A percentile compares a stretch with the other conserved stretches of the same genome.
Evolutionary conservation across 352 stramenopile genomes (phyloP).

Genomic region (Pythium aphanidermatum): DNA sequence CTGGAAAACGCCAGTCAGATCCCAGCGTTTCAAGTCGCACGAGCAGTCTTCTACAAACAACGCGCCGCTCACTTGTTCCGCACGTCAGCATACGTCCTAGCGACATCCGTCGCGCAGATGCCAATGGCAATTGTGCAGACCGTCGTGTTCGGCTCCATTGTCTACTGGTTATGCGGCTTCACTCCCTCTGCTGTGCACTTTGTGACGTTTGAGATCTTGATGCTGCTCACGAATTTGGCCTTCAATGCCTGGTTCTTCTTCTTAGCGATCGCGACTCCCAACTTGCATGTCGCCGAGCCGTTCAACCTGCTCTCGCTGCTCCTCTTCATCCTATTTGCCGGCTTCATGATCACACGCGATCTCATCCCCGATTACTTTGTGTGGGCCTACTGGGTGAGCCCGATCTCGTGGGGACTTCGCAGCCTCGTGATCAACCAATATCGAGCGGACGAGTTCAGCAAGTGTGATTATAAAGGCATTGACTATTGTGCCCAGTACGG

Average conservation of each 20-base stretch:
- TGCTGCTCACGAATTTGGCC: slow-evolving; percentile 40
- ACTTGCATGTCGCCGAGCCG: slow-evolving; percentile 37
- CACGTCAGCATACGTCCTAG: slow-evolving; percentile 64
- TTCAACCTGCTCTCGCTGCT: slow-evolving; percentile 32
- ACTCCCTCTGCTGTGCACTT: slow-evolving; percentile 27
- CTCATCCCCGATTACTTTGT: slow-evolving; percentile 40
- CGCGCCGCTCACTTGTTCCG: slow-evolving; percentile 79
- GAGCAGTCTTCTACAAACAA: slow-evolving; percentile 82
- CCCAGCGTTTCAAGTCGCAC: slow-evolving; percentile 59
- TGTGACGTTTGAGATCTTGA: slow-evolving; percentile 33
- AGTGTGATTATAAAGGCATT: slow-evolving; percentile 26
- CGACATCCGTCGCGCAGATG: slow-evolving; percentile 38
- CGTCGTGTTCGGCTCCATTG: slow-evolving; percentile 27
- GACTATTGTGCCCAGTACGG: slow-evolving; percentile 28
- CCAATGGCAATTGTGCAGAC: slow-evolving; percentile 58
- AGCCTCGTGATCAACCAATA: slow-evolving; percentile 39
- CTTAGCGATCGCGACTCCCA: slow-evolving; percentile 20
- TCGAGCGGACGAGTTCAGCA: slow-evolving; percentile 21
- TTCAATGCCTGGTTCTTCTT: slow-evolving; percentile 51
- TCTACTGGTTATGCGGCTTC: slow-evolving; percentile 73
- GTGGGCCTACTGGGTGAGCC: slow-evolving; percentile 62
- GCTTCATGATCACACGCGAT: slow-evolving; percentile 49
- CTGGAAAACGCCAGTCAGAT: slow-evolving; percentile 71
- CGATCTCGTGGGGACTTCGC: slow-evolving; percentile 38
- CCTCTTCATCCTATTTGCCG: slow-evolving; percentile 49